A percentile compares a stretch with the other conserved stretches of the same genome.
Conservation (phyloP, 75 land plant genomes). For the Ceratopteris richardii region DNA sequence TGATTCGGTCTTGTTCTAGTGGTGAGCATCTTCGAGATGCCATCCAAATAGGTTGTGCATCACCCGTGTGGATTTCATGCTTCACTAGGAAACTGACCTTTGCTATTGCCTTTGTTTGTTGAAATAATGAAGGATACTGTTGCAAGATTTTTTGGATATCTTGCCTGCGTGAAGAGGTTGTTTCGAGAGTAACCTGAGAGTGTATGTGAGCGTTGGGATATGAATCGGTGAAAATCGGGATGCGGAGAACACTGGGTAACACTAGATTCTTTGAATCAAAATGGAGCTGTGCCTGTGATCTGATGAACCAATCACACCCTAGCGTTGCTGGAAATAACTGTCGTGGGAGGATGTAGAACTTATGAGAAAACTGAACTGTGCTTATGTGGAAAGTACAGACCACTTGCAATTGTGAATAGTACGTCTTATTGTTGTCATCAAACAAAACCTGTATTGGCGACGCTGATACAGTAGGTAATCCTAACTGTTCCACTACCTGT, state of each 20-base stretch:
- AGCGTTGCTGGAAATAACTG: not conserved
- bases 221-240: not conserved
- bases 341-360: not conserved
- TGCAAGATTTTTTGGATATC: not conserved
- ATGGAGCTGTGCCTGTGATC: not conserved
- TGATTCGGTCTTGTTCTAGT: not conserved
- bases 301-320: slow-evolving; percentile 1
- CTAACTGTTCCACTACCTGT: not conserved
- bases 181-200: not conserved
- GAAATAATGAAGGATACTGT: not conserved
- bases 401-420: not conserved
- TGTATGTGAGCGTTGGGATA: not conserved
- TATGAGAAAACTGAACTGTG: not conserved
- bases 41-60: not conserved
- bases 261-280: not conserved
- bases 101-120: not conserved
- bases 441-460: not conserved
- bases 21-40: not conserved
- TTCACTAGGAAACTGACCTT: not conserved
- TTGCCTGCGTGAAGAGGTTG: not conserved
- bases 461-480: not conserved
- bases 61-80: not conserved
- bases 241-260: not conserved
- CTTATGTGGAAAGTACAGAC: not conserved
- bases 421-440: not conserved